phyloP scores from a whole-genome alignment of 768 basidiomycete species.

The Mycena latifolia region DNA sequence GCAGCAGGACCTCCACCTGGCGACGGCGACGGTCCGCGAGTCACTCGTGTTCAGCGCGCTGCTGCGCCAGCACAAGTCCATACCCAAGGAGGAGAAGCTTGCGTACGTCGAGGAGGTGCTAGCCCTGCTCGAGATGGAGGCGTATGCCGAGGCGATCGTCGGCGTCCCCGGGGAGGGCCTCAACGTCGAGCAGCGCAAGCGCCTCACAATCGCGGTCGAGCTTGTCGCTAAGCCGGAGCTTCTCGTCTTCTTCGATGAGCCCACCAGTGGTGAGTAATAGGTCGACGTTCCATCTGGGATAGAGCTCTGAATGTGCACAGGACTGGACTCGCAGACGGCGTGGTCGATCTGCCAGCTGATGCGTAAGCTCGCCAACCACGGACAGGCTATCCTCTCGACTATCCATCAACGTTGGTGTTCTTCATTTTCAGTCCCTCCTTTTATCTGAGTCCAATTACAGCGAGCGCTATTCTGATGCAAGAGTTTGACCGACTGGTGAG shows the following conservation, averaged over 20 bases:
- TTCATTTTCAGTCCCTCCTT: not conserved
- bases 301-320: not conserved
- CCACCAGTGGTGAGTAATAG: constrained; percentile 56
- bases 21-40: constrained; percentile 64
- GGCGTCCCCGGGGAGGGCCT: constrained; percentile 50
- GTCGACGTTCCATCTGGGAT: not conserved
- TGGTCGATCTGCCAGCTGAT: constrained; percentile 64
- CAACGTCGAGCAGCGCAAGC: constrained; percentile 59
- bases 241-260: constrained; percentile 70
- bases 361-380: constrained; percentile 64
- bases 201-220: constrained; percentile 67
- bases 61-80: constrained; percentile 56
- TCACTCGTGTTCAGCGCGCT: constrained; percentile 60
- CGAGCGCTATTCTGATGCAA: constrained; percentile 60
- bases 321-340: constrained; percentile 65
- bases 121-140: constrained; percentile 60
- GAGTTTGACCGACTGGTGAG: constrained; percentile 60
- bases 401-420: constrained; percentile 41
- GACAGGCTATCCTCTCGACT: constrained; percentile 70
- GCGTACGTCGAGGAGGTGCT: constrained; percentile 61
- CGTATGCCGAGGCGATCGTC: constrained; percentile 62
- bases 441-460: constrained; percentile 23
- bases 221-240: constrained; percentile 65
- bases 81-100: constrained; percentile 56
- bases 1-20: constrained; percentile 61